phyloP scores from a whole-genome alignment of 2,329 filamentous ascomycete species.

The Colletotrichum tofieldiae region DNA sequence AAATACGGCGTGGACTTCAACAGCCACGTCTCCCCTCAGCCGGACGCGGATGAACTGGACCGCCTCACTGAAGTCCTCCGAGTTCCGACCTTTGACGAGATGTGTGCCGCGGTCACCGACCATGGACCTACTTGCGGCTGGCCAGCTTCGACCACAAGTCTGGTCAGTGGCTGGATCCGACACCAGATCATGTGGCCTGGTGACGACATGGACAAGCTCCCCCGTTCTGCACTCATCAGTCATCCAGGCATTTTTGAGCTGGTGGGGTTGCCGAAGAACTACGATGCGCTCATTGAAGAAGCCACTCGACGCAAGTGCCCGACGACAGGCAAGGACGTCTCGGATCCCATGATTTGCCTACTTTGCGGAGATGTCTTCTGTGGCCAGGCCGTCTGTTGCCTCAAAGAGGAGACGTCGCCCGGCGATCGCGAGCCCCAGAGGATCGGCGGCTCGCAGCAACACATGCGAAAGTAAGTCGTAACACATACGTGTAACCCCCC shows the following conservation, averaged over 20 bases:
- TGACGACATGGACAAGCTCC: conserved; percentile 46
- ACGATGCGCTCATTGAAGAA: conserved; percentile 93
- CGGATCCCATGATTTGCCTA: conserved; percentile 91
- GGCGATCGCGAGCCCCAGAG: conserved; percentile 60
- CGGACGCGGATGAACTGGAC: conserved; percentile 83
- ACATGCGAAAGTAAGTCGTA: conserved; percentile 83
- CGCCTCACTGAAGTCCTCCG: conserved; percentile 84
- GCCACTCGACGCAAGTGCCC: conserved; percentile 88
- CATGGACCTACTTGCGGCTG: conserved; percentile 63
- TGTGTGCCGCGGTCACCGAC: conserved; percentile 75
- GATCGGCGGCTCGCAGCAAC: conserved; percentile 90
- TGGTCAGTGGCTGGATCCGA: conserved; percentile 81
- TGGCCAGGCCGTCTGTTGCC: conserved; percentile 93
- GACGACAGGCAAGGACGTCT: conserved; percentile 90
- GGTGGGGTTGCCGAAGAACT: conserved; percentile 91
- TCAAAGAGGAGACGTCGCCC: conserved; percentile 70
- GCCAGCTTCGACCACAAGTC: conserved; percentile 60
- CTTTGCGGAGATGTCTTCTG: conserved; percentile 99
- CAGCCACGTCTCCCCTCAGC: conserved; percentile 73
- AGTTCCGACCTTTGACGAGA: conserved; percentile 84
- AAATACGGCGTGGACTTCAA: conserved; percentile 92
- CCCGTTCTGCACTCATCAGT: conserved; percentile 68
- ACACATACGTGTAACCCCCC: background rate
- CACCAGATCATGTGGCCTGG: conserved; percentile 67
- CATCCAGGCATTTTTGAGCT: conserved; percentile 96